Evolutionary conservation across 2,329 filamentous ascomycete species (phyloP), one percentile per base, ranked within the genome.

Genomic region (Lasiodiplodia sp.): DNA sequence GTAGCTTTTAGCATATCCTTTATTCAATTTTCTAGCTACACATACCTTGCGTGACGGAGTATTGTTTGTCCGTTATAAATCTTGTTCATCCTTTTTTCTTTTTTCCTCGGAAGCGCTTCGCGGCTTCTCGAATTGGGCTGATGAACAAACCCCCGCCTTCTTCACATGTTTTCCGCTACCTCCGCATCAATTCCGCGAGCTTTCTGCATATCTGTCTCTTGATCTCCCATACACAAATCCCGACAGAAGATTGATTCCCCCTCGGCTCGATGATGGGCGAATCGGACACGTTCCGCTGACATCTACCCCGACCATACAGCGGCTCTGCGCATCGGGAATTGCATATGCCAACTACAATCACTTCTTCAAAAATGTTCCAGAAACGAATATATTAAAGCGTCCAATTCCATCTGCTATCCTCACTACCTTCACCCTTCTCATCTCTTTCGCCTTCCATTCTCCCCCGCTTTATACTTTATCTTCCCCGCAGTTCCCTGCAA

Each of bases 321-420:
- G 57, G 57, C 57, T 62, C n/a, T 14, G 7, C 12, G n/a, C 37
- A 47, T 62, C 57, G 57, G 56, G 57, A 62, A 14, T 31, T 10
- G 37, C 14, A 34, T 21, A n/a, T n/a, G 2, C n/a, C 14, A 12
- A 4, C 23, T n/a, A 7, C 53, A n/a, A n/a, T 16, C 12, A 12
- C 53, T n/a, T 21, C 53, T 11, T 44, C 3, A 2, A n/a, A 18
- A 34, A 18, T 3, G 16, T 44, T 8, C 0, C 40, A 2, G 16
- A 3, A 18, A 44, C 16, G 3, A 6, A 6, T 44, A 44, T 44
- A 44, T 44, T 8, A 44, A 44, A 18, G 40, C 40, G 18, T 44
- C 8, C 40, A 34, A 34, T 3, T 34, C 31, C 8, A 34, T 10
- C 31, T 34, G 31, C 31, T 10, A 34, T 34, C 10, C 8, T 10